Percentiles rank a stretch among this genome's conserved stretches.
These are phyloP conservation scores for Ascochyta viciae-villosae DNA, from an alignment of 2,329 filamentous ascomycete genomes.

Conservation along the genomic window DNA sequence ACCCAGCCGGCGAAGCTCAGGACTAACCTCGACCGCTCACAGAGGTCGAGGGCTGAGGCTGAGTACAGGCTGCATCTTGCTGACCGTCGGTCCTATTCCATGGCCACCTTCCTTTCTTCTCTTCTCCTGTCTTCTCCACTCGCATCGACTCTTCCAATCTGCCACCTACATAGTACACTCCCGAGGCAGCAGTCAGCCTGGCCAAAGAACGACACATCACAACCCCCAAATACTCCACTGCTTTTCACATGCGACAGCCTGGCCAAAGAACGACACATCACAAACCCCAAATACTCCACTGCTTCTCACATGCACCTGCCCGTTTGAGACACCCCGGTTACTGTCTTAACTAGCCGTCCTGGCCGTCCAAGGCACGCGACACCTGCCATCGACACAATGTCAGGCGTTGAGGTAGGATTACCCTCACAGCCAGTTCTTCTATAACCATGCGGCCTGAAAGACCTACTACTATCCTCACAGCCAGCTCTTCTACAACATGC, in stretches of 20 bases:
- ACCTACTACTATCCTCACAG: background rate
- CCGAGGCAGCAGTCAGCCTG: conserved; percentile 3
- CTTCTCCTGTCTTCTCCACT: background rate
- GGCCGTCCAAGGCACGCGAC: background rate
- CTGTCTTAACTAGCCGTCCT: background rate
- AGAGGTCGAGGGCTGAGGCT: too few species aligned
- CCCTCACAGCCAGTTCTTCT: background rate
- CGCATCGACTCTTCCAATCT: background rate
- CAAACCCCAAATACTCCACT: background rate
- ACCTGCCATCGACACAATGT: conserved; percentile 24
- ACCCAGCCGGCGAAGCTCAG: too few species aligned
- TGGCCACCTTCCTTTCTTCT: background rate
- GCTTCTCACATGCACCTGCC: background rate
- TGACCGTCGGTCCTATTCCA: too few species aligned
- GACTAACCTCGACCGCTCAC: too few species aligned
- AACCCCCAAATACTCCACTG: background rate
- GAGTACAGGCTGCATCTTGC: too few species aligned
- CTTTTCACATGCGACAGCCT: too few species aligned
- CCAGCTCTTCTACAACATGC: background rate
- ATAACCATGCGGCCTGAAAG: background rate
- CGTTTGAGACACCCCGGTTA: background rate
- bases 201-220: background rate
- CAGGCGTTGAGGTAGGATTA: conserved; percentile 37
- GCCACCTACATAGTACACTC: background rate
- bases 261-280: too few species aligned